Conservation (phyloP, 495 filamentous ascomycete genomes). For the Penicillium simplicissimum region DNA sequence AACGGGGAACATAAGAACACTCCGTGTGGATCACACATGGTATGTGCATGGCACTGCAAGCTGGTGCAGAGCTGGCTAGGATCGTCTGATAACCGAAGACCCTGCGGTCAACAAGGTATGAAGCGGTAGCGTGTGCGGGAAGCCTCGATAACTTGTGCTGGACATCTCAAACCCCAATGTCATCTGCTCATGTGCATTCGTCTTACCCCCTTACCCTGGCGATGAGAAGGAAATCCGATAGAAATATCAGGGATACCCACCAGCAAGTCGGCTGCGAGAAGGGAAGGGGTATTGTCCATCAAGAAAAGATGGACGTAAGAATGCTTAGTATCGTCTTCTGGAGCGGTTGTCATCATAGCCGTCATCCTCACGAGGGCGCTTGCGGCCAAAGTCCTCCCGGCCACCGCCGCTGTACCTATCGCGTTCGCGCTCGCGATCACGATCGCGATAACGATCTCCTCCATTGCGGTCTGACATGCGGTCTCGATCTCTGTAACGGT, state of each 20-base stretch:
- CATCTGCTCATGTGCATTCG: slow-evolving; percentile 13
- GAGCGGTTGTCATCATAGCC: slow-evolving; percentile 77
- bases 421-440: slow-evolving; percentile 53
- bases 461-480: slow-evolving; percentile 21
- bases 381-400: slow-evolving; percentile 59
- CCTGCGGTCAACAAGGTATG: slow-evolving; percentile 9
- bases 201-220: slow-evolving; percentile 61
- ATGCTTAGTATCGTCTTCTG: slow-evolving; percentile 69
- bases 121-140: slow-evolving; percentile 4
- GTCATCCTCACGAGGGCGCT: slow-evolving; percentile 58
- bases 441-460: slow-evolving; percentile 54
- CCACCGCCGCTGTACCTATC: slow-evolving; percentile 50
- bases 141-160: slow-evolving; percentile 8
- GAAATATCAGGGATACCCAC: slow-evolving; percentile 50
- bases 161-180: slow-evolving; percentile 8
- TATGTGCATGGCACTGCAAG: slow-evolving; percentile 20
- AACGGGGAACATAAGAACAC: slow-evolving; percentile 26
- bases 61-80: slow-evolving; percentile 6
- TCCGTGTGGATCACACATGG: slow-evolving; percentile 11
- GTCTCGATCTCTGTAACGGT: slow-evolving; percentile 29
- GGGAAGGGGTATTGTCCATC: slow-evolving; percentile 21
- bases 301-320: slow-evolving; percentile 22
- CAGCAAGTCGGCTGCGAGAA: slow-evolving; percentile 42
- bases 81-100: not conserved
- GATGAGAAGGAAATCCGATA: slow-evolving; percentile 53